Evolutionary conservation across 148 eudicot species (phyloP).

Genomic region (Camellia lanceoleosa): DNA sequence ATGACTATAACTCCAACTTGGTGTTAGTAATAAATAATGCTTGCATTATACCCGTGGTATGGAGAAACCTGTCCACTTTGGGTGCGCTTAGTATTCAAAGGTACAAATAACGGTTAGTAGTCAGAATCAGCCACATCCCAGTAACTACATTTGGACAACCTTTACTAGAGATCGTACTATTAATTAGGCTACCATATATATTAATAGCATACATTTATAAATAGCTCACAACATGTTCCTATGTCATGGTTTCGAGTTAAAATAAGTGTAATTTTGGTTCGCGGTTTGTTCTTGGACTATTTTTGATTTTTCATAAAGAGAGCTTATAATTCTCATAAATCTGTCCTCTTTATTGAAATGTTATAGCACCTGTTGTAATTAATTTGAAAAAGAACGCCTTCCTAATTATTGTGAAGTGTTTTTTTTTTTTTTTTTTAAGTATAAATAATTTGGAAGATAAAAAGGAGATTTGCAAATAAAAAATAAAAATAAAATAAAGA

Average conservation of each 20-base stretch:
- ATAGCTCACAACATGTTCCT: no score
- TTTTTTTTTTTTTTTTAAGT: no score
- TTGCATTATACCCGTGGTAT: slow-evolving; percentile 47
- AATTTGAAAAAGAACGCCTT: no score
- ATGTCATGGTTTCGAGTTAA: neutral
- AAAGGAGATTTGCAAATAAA: no score
- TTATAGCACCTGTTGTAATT: no score
- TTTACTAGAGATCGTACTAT: slow-evolving; percentile 14
- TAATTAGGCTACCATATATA: no score
- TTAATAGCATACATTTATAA: no score
- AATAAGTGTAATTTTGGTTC: neutral
- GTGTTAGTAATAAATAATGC: slow-evolving; percentile 16
- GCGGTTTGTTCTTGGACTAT: neutral
- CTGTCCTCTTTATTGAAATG: no score
- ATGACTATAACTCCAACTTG: slow-evolving; percentile 23
- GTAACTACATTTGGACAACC: slow-evolving; percentile 26
- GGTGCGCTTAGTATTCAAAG: slow-evolving; percentile 41
- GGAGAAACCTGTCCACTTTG: slow-evolving; percentile 35
- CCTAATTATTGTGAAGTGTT: no score
- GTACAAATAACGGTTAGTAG: slow-evolving; percentile 17
- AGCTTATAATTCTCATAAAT: neutral
- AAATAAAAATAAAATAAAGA: no score
- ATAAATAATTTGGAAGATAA: no score
- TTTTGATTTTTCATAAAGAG: neutral
- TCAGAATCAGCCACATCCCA: slow-evolving; percentile 39